Conservation (phyloP, 2,329 filamentous ascomycete species). For the Xylaria arbuscula region DNA sequence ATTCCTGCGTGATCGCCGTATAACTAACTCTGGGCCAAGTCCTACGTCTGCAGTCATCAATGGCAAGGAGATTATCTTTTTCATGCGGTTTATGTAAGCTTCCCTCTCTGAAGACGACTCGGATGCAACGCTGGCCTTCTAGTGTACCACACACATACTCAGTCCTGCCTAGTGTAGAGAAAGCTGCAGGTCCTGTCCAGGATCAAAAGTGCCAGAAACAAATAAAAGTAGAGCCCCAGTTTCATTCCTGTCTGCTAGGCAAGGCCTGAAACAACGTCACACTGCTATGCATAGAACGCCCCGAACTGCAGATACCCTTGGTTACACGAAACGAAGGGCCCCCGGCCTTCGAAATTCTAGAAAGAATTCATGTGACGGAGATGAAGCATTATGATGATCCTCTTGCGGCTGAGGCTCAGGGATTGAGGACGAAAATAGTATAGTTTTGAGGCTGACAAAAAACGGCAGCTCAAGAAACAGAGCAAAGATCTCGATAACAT, state of each 20-base stretch:
- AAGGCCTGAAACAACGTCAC: conserved; percentile 37
- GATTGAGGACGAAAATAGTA: conserved; percentile 11
- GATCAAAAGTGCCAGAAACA: conserved; percentile 10
- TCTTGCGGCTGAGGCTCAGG: conserved; percentile 25
- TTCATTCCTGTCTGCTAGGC: conserved; percentile 30
- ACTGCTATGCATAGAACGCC: conserved; percentile 28
- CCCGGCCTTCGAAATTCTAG: conserved; percentile 32
- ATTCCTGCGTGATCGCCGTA: conserved; percentile 24
- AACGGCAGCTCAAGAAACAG: conserved; percentile 15
- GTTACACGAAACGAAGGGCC: conserved; percentile 33
- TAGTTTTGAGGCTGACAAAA: conserved; percentile 21
- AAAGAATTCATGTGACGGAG: conserved; percentile 21
- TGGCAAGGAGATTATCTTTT: conserved; percentile 29
- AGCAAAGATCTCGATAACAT: not conserved
- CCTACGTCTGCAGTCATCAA: conserved; percentile 37
- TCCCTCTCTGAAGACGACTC: conserved; percentile 4
- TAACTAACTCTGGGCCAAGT: conserved; percentile 21
- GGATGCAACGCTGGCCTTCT: conserved; percentile 1
- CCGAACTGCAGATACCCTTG: conserved; percentile 22
- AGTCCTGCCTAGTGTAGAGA: not conserved
- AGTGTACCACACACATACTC: not conserved
- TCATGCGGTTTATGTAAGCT: conserved; percentile 31
- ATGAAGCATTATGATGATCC: conserved; percentile 14
- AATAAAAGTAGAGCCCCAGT: conserved; percentile 21
- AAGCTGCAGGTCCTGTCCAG: conserved; percentile 2